Base-by-base conservation (phyloP, 768 basidiomycete genomes). In the Tephrocybe sp. region DNA sequence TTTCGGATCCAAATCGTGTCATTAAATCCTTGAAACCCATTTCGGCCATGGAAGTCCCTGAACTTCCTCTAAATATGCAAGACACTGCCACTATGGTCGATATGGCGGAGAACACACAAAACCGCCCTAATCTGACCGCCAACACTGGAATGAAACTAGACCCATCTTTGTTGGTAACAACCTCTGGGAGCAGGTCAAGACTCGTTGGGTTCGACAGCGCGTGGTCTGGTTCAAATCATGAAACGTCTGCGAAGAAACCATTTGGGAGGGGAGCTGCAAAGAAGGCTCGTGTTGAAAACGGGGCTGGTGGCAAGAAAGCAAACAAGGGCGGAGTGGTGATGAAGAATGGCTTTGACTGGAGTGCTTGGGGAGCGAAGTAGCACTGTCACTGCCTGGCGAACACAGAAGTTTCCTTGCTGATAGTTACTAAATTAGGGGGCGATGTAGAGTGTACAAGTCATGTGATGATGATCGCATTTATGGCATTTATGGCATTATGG, bases 1-100 rank as follows among this genome's bases (percentile, higher is more conserved):
- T 8, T 16, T 44, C 54, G 51, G 19, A 45, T 47, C 33, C 49
- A 35, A 20, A 39, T 38, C 39, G 20, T 31, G 45, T 10, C 26
- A 42, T 48, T 32, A 63, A 62, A 40, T 52, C 54, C 8, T 38
- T 65, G 40, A 63, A 53, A 39, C 65, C 61, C 2, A 64, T 68
- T 13, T 66, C 63, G 13, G 49, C 62, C 2, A 55, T 67, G n/a
- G 60, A 65, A 43, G 47, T 67, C 23, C 66, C 64, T 10, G 14
- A 56, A n/a, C 57, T 67, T 22, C 53, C 61, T 14, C 30, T 7
- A 46, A 56, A 31, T 35, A 38, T 56, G 44, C 44, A 53, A 36
- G 11, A 36, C 35, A 4, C 35, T 36, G 35, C 7, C 26, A 7
- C 7, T 26, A 26, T 26, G 26, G 26, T 26, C 7, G 7, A 26